These are phyloP conservation scores for Fusarium mexicanum DNA, from an alignment of 2,329 filamentous ascomycete genomes.

Conservation along the genomic window DNA sequence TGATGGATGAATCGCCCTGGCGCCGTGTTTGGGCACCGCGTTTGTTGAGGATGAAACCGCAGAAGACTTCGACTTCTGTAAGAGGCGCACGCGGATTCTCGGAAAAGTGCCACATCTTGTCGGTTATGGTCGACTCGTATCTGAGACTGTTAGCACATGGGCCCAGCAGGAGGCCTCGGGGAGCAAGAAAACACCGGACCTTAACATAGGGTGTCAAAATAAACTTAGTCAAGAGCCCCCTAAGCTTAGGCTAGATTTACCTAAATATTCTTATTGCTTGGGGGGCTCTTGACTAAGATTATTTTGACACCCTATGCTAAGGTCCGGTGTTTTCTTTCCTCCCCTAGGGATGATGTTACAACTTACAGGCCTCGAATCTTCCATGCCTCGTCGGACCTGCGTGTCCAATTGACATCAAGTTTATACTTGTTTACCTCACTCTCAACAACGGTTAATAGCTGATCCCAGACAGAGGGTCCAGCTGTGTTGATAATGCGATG, in stretches of 20 bases:
- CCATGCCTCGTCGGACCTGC: slow-evolving; percentile 51
- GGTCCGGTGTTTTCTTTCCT: too few relatives aligned
- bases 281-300: too few relatives aligned
- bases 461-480: slow-evolving; percentile 55
- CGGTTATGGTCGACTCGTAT: slow-evolving; percentile 57
- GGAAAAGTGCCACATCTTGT: slow-evolving; percentile 54
- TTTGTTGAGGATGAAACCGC: slow-evolving; percentile 65
- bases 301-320: too few relatives aligned
- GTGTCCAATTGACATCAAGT: slow-evolving; percentile 47
- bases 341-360: too few relatives aligned
- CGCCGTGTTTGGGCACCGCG: slow-evolving; percentile 58
- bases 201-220: too few relatives aligned
- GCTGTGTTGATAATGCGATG: slow-evolving; percentile 41
- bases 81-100: slow-evolving; percentile 57
- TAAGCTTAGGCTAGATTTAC: too few relatives aligned
- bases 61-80: slow-evolving; percentile 64
- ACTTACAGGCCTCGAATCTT: slow-evolving; percentile 59
- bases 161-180: too few relatives aligned
- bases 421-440: slow-evolving; percentile 29
- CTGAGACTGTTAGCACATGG: slow-evolving; percentile 44
- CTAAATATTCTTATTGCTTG: too few relatives aligned
- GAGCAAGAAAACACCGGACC: too few relatives aligned
- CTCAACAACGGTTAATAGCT: slow-evolving; percentile 47
- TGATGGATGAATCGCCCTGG: slow-evolving; percentile 62
- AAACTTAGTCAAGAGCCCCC: too few relatives aligned